Evolutionary conservation across 306 rosid genomes (phyloP).

Genomic region (Trifolium dubium): DNA sequence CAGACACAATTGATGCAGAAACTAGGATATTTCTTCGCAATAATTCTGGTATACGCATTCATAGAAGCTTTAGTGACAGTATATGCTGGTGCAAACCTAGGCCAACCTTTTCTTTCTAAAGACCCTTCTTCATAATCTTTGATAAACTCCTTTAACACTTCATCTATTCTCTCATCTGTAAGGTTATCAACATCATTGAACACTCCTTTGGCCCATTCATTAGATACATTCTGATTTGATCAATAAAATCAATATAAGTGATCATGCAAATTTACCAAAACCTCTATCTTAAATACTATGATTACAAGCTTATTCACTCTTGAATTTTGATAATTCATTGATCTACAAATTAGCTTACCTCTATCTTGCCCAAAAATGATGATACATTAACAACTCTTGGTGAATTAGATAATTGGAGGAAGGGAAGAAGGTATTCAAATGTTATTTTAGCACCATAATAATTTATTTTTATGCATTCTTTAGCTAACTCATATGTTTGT

Average conservation of each 20-base stretch:
- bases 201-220: slow-evolving; percentile 33
- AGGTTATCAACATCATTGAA: slow-evolving; percentile 23
- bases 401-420: slow-evolving; percentile 47
- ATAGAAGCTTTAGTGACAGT: slow-evolving; percentile 32
- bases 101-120: slow-evolving; percentile 27
- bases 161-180: slow-evolving; percentile 36
- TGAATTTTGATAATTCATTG: neutral
- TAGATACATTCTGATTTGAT: slow-evolving; percentile 13
- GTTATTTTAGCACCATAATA: slow-evolving; percentile 47
- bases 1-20: slow-evolving; percentile 44
- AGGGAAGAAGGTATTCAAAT: slow-evolving; percentile 40
- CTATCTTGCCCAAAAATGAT: slow-evolving; percentile 28
- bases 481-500: slow-evolving; percentile 45
- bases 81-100: neutral
- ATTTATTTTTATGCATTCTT: slow-evolving; percentile 58
- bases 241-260: neutral
- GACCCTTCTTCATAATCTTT: slow-evolving; percentile 33
- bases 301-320: neutral
- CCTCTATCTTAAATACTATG: neutral
- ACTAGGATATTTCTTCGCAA: slow-evolving; percentile 39
- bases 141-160: slow-evolving; percentile 19
- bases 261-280: no score
- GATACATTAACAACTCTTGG: slow-evolving; percentile 65
- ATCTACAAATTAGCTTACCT: slow-evolving; percentile 33
- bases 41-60: slow-evolving; percentile 50